Evolutionary conservation across 768 basidiomycete species (phyloP), one percentile per base, ranked within the genome.

Genomic region (Hydnomerulius pinastri): DNA sequence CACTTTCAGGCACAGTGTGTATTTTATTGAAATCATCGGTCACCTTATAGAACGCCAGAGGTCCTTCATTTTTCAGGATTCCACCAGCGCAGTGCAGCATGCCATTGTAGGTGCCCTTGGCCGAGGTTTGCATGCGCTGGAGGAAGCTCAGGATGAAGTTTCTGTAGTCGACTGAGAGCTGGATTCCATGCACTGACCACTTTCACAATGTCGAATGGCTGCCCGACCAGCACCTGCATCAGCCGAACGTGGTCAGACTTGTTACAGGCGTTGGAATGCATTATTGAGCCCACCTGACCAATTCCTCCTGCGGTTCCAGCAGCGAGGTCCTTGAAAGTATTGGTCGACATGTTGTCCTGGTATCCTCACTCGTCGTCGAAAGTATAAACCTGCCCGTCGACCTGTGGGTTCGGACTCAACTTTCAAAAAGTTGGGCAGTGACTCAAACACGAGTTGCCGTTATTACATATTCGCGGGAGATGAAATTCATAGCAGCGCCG

Each of bases 191-290:
- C 29, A 82, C 89, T 66, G 65, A 92, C 91, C 73, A 94, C 91
- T 86, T 97, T 97, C 73, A 94, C 90, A 56, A 96, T 94, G 70
- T 98, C 94, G 70, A 98, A 98, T 11, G 94, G 94, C 69, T 96
- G 91, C 41, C 92, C 92, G 40, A 93, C 91, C 39, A 93, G 77
- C 52, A 92, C 89, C 88, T 91, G 46, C 18, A 46, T 53, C 57
- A 43, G 48, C 54, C 46, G 55, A 54, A 24, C 43, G 35, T 42
- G 47, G 39, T 44, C 51, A 20, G 39, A 17, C 21, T 24, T 50
- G 21, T 32, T 6, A 44, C 9, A 44, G 10, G 13, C 29, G 47
- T 21, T 6, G 33, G 12, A 8, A 29, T 38, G 48, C 35, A 35
- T 18, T 46, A 43, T 23, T 18, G 24, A 13, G 55, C 61, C 47